Evolutionary conservation across 2,329 filamentous ascomycete species (phyloP), one percentile per base, ranked within the genome.

Genomic region (Tolypocladium ophioglossoides): DNA sequence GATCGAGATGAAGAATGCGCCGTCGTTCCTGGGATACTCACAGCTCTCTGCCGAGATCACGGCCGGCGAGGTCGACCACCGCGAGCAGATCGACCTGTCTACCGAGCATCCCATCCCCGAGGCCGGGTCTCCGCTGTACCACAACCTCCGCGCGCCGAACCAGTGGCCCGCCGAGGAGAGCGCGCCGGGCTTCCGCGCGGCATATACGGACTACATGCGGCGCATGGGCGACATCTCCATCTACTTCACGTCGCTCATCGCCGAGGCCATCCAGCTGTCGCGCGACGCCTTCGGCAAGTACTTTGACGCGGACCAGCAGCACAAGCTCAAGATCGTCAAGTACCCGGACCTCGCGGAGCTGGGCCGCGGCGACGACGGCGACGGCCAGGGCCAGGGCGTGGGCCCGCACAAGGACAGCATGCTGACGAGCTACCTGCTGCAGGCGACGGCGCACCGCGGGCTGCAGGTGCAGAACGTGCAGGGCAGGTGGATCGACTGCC

Each of bases 311-410:
- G 68, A 79, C 61, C 75, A 81, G 73, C 89, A 94, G 72, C 89
- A 95, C 74, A 95, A 95, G 74, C 78, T 95, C 63, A 95, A 95
- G 74, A 85, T 95, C 56, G 85, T 95, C 56, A 89, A 88, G 72
- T 95, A 94, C 65, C 90, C 90, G 0, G 89, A 94, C 66, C 69
- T 80, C 14, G 70, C 73, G n/a, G 78, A 83, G 66, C 71, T 87
- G 1, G 80, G 78, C 0, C 67, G 77, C 3, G 72, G 67, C 49
- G 66, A 76, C 3, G 67, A 59, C 24, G 68, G 63, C 1, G 72
- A 67, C 40, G 65, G 63, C 24, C 68, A 77, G 58, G 76, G 77
- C 37, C 82, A 85, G 61, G 82, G 74, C 61, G 86, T 91, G 0
- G 89, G 88, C 0, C 87, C 89, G 37, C 88, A 92, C 73, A 92